Evolutionary conservation across 2,329 filamentous ascomycete species (phyloP).

Genomic region (Pezicula neosporulosa): DNA sequence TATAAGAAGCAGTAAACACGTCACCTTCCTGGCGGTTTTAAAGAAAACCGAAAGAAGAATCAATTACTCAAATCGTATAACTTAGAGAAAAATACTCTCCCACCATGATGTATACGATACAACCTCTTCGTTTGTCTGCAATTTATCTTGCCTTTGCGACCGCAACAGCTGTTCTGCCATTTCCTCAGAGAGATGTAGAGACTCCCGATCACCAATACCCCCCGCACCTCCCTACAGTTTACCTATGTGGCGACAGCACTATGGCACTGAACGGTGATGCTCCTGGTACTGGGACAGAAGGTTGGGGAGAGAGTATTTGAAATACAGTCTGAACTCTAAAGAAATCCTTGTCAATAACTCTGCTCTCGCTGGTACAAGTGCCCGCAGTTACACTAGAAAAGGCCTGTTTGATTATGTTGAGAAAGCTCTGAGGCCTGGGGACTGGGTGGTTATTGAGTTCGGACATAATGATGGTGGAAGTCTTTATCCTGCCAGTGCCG

Average conservation of each 20-base stretch:
- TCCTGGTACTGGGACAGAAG: slow-evolving; percentile 14
- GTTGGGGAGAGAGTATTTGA: slow-evolving; percentile 22
- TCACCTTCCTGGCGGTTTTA: no score
- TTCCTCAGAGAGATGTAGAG: no score
- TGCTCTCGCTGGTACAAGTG: slow-evolving; percentile 61
- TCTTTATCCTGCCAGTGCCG: slow-evolving; percentile 39
- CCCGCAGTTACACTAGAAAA: slow-evolving; percentile 63
- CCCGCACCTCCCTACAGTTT: slow-evolving; percentile 1
- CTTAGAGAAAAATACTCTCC: no score
- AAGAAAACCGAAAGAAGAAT: no score
- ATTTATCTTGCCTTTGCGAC: no score
- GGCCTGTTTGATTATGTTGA: slow-evolving; percentile 59
- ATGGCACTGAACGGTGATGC: slow-evolving; percentile 13
- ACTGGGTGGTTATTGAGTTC: slow-evolving; percentile 69
- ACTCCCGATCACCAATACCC: background rate
- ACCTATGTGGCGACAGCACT: slow-evolving; percentile 14
- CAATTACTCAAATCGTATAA: no score
- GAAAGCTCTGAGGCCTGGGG: slow-evolving; percentile 47
- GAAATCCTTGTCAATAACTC: slow-evolving; percentile 40
- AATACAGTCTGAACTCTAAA: slow-evolving; percentile 11
- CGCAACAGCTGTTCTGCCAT: no score
- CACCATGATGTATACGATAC: no score
- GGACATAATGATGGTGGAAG: slow-evolving; percentile 68
- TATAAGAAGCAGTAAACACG: no score
- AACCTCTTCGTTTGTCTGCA: no score